phyloP scores from a whole-genome alignment of 228 moss, liverwort and hornwort species.

The Sphagnum magellanicum region DNA sequence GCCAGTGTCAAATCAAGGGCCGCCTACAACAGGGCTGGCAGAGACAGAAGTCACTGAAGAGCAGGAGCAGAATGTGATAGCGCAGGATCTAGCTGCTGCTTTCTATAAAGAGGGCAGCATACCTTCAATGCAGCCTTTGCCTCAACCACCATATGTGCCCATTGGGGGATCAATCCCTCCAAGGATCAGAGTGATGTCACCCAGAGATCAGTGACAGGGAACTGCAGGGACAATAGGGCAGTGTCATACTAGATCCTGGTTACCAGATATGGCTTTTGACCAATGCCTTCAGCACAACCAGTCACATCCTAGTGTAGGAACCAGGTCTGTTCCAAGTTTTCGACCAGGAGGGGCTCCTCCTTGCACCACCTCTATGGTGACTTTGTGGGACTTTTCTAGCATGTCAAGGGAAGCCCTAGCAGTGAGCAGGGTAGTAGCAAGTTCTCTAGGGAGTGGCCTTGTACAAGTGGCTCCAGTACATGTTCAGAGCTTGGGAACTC shows the following conservation, averaged over 20 bases:
- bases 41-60: conserved; percentile 92
- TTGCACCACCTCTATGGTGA: conserved; percentile 44
- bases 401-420: conserved; percentile 41
- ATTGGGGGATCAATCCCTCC: conserved; percentile 20
- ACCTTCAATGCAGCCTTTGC: conserved; percentile 5
- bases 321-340: conserved; percentile 18
- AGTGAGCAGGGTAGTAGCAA: conserved; percentile 58
- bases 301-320: conserved; percentile 13
- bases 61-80: conserved; percentile 96
- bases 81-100: conserved; percentile 72
- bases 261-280: conserved; percentile 45
- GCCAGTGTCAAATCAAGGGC: conserved; percentile 59
- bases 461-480: conserved; percentile 30
- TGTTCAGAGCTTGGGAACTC: conserved; percentile 37
- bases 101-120: conserved; percentile 46
- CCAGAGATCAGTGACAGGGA: conserved; percentile 69
- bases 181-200: conserved; percentile 59
- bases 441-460: conserved; percentile 19
- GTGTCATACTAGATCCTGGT: conserved; percentile 65
- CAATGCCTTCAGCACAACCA: conserved; percentile 68
- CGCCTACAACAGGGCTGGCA: conserved; percentile 32
- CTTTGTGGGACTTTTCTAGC: conserved; percentile 23
- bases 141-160: conserved; percentile 35
- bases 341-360: conserved; percentile 19
- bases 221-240: conserved; percentile 36